A percentile compares a stretch with the other conserved stretches of the same genome.
Conservation (phyloP, 352 stramenopile species). For the Phytophthora palmivora region DNA sequence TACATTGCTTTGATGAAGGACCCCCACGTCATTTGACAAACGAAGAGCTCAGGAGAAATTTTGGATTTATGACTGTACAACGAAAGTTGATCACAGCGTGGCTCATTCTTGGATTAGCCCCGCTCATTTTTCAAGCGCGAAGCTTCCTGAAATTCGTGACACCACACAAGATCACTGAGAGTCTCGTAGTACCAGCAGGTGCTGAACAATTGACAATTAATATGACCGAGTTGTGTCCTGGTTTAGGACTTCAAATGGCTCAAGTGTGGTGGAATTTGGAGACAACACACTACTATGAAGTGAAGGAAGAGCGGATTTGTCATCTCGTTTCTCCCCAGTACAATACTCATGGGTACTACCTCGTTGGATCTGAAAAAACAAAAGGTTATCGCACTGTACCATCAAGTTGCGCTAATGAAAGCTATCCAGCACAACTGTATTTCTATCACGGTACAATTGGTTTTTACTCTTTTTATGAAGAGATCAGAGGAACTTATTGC, state of each 20-base stretch:
- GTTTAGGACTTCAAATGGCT: slow-evolving; percentile 4
- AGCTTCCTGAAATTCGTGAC: slow-evolving; percentile 16
- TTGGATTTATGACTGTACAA: neutral
- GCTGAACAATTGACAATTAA: neutral
- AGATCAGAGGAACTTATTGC: slow-evolving; percentile 18
- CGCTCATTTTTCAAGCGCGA: slow-evolving; percentile 4
- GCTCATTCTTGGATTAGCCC: slow-evolving; percentile 1
- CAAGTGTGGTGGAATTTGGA: slow-evolving; percentile 13
- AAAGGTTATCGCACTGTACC: slow-evolving; percentile 4
- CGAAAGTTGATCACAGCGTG: slow-evolving; percentile 1
- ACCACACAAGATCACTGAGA: slow-evolving; percentile 7
- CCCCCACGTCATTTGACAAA: too few relatives aligned
- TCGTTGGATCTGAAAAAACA: neutral
- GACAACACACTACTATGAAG: neutral
- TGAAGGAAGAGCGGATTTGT: neutral
- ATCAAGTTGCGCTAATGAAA: slow-evolving; percentile 7
- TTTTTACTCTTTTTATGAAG: slow-evolving; percentile 30
- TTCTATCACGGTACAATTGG: slow-evolving; percentile 30
- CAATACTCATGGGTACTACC: slow-evolving; percentile 17
- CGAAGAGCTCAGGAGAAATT: too few relatives aligned
- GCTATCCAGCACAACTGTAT: slow-evolving; percentile 11
- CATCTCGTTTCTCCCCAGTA: slow-evolving; percentile 8
- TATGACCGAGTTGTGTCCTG: slow-evolving; percentile 7
- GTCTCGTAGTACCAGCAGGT: neutral
- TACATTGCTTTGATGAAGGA: neutral